Evolutionary conservation across 31 red algal species (phyloP), one percentile per base, ranked within the genome.

Genomic region (Bonnemaisonia californica): DNA sequence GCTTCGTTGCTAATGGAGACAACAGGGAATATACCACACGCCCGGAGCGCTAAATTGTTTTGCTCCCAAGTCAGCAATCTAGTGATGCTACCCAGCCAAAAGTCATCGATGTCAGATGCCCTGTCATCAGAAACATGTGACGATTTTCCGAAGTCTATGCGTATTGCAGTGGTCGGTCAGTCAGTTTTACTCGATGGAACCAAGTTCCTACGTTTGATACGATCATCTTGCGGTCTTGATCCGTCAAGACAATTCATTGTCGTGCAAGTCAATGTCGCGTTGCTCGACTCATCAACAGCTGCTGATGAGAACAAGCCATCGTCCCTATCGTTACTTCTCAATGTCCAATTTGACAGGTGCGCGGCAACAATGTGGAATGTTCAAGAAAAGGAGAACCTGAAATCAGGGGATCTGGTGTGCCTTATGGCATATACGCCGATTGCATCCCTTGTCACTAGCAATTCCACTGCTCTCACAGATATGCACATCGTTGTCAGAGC

Each of bases 331-430:
- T 28, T 72, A 13, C 42, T 65, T 38, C 59, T 89, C 64, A 81
- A 71, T 12, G 47, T 89, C 13, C 56, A 61, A 23, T 80, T 54
- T 54, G 68, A 74, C 56, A 30, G 57, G 13, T 54, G 76, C 9
- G 75, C 74, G 65, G 33, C 85, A 62, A 41, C 76, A 29, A 57
- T 81, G 13, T 89, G 85, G 85, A 74, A 60, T 33, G 63, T 79
- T 48, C 61, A 89, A 55, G 42, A 74, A 37, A 51, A 59, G 31
- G 29, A 18, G 1, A 1, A 45, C 0, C 33, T 62, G 11, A 56
- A 56, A 38, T 55, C 68, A 3, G 30, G 74, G 5, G 76, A 79
- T 45, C 27, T 9, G 8, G 41, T 39, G 23, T 71, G 18, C 30
- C 76, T 89, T 23, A 54, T 7, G 21, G 85, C 66, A n/a, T 61